Conservation (phyloP, 495 filamentous ascomycete genomes). For the Neurospora sp. region DNA sequence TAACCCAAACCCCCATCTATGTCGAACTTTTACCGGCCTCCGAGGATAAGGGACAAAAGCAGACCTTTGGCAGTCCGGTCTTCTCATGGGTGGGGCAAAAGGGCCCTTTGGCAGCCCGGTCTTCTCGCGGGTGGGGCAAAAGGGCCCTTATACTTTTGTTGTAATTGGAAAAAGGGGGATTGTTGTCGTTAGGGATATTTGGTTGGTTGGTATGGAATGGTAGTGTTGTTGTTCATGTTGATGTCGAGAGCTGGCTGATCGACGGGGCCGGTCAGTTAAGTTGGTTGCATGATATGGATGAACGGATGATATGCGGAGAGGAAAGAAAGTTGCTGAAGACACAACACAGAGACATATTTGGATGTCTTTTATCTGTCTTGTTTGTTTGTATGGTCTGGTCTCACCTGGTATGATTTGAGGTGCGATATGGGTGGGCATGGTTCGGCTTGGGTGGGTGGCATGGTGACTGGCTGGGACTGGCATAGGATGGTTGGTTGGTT, state of each 20-base stretch:
- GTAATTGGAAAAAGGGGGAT: neutral
- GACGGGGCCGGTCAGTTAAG: neutral
- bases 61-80: neutral
- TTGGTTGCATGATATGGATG: neutral
- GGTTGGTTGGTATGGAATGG: neutral
- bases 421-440: neutral
- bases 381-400: neutral
- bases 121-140: neutral
- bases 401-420: neutral
- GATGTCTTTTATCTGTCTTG: neutral
- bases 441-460: neutral
- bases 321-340: neutral
- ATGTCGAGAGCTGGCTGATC: neutral
- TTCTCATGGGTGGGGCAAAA: neutral
- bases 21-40: neutral
- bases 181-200: neutral
- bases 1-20: neutral
- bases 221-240: neutral
- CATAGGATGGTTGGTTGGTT: neutral
- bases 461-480: neutral
- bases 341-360: neutral
- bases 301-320: neutral
- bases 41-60: neutral
- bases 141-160: neutral
- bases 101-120: neutral